Evolutionary conservation across 2,329 filamentous ascomycete species (phyloP).

Genomic region (Colletotrichum sp.): DNA sequence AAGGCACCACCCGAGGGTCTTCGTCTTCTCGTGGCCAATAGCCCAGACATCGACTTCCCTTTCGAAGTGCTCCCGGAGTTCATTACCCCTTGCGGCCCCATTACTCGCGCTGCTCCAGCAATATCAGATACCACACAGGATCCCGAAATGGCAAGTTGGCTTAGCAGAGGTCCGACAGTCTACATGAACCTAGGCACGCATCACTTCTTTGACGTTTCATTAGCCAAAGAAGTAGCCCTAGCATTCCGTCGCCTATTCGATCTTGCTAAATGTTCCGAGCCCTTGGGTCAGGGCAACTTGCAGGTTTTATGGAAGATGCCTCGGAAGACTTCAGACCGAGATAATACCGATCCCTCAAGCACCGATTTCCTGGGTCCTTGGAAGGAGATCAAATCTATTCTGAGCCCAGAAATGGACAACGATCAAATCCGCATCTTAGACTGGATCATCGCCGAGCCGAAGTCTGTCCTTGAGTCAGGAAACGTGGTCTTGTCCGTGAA

Average conservation of each 20-base stretch:
- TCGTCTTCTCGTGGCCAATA: conserved; percentile 1
- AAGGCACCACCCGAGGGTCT: conserved; percentile 1
- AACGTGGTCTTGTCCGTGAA: conserved; percentile 45
- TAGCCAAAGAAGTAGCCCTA: conserved; percentile 11
- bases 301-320: conserved; percentile 45
- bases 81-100: neutral
- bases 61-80: neutral
- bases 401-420: conserved; percentile 29
- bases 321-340: neutral
- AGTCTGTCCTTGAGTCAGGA: conserved; percentile 38
- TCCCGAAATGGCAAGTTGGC: neutral
- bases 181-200: conserved; percentile 23
- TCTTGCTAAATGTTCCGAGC: neutral
- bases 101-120: neutral
- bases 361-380: neutral
- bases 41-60: conserved; percentile 9
- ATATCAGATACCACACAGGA: neutral
- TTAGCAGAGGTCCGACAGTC: conserved; percentile 4
- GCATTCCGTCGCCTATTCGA: neutral
- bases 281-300: conserved; percentile 20
- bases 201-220: conserved; percentile 25
- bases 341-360: neutral
- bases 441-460: conserved; percentile 45
- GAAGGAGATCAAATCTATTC: conserved; percentile 22
- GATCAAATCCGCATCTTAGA: conserved; percentile 40